phyloP scores from a whole-genome alignment of 257 asterid species.

The Galeopsis tetrahit region DNA sequence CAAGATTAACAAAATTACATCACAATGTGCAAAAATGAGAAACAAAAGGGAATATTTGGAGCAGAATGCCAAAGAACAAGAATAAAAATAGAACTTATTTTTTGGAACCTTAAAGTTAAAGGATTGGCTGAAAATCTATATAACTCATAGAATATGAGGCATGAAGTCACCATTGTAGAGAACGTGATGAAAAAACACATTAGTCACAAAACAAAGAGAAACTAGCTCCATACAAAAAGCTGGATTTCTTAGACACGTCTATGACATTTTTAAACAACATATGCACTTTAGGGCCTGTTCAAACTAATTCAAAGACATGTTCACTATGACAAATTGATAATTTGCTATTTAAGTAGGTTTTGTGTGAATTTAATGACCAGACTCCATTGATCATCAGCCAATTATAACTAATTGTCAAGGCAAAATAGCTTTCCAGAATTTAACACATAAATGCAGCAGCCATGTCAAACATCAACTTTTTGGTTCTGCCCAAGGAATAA shows the following conservation, averaged over 20 bases:
- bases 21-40: conserved; percentile 15
- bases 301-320: background rate
- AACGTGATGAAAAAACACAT: background rate
- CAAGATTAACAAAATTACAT: conserved; percentile 28
- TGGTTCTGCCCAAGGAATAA: conserved; percentile 15
- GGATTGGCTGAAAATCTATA: conserved; percentile 4
- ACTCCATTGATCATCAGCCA: background rate
- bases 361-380: conserved; percentile 2
- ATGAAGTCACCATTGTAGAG: conserved; percentile 17
- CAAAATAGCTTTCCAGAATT: conserved; percentile 20
- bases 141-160: conserved; percentile 8
- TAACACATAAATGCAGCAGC: background rate
- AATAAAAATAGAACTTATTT: conserved; percentile 9
- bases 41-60: conserved; percentile 16
- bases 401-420: background rate
- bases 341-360: background rate
- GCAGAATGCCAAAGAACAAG: conserved; percentile 26
- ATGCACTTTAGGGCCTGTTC: background rate
- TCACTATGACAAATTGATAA: background rate
- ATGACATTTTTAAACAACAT: conserved; percentile 13
- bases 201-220: conserved; percentile 28
- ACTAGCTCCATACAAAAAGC: background rate
- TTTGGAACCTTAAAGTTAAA: conserved; percentile 11
- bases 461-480: background rate
- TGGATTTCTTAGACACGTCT: conserved; percentile 2